Evolutionary conservation across 2,329 filamentous ascomycete species (phyloP), one percentile per base, ranked within the genome.

Genomic region (Monosporascus sp.): DNA sequence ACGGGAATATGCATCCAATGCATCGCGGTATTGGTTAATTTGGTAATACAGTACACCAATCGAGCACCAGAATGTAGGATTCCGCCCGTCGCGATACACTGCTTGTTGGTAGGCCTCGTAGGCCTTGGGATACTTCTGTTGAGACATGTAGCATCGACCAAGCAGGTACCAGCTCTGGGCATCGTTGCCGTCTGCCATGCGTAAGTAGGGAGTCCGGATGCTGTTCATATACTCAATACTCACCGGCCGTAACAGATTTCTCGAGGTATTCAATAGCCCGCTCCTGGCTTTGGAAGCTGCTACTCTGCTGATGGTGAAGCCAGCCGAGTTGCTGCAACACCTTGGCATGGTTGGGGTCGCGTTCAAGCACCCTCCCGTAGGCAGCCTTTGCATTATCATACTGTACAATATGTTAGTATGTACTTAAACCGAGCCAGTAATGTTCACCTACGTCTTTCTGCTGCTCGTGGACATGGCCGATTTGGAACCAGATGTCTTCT

Each of bases 401-500:
- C 91, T 96, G 61, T 37, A 55, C 56, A n/a, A 25, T 55, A 54
- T 50, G 69, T 75, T 55, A 73, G 59, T 47, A 22, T 50, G 9
- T 11, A 35, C 6, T 11, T 14, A 39, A 38, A 41, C 22, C 18
- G 17, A 25, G 7, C 25, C 20, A 22, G 41, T 50, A 74, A 65
- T 43, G 11, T 18, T 11, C 44, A 80, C 90, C 75, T 79, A 96
- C 92, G 66, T 99, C 94, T 79, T 97, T 97, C 72, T 97, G 93
- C 66, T 97, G 94, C 69, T 99, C 94, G 65, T 99, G 92, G 48
- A 99, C 94, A 70, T 99, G 94, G 25, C 94, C 94, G 66, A 99
- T 97, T 72, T 99, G 94, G 76, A 99, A 99, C 93, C 93, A 97
- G 55, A 99, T 99, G 64, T 99, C 94, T 70, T 97, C 93, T 70